Conservation (phyloP, 139 green algal species). For the Chlorella sp. region DNA sequence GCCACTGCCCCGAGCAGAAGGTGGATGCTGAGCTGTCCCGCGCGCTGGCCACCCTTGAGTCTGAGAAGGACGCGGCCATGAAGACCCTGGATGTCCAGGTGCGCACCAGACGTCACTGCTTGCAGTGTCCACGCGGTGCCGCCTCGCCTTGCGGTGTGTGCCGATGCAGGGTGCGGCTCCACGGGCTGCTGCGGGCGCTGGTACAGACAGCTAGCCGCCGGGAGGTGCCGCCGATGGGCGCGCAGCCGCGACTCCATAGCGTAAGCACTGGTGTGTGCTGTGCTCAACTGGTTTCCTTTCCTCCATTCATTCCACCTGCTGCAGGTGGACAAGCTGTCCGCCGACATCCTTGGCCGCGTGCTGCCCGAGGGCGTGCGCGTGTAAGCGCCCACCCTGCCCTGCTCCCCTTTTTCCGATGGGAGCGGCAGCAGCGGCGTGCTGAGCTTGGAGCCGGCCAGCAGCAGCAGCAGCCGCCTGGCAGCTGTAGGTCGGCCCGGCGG, state of each 20-base stretch:
- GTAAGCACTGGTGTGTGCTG: too few relatives aligned
- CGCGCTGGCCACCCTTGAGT: constrained; percentile 68
- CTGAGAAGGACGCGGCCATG: constrained; percentile 77
- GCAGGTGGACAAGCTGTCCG: constrained; percentile 83
- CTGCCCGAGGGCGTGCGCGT: constrained; percentile 82
- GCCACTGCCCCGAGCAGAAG: constrained; percentile 36
- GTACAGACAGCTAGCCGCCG: too few relatives aligned
- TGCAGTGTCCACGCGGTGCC: neutral
- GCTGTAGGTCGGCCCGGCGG: too few relatives aligned
- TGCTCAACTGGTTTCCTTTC: too few relatives aligned
- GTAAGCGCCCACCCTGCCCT: constrained; percentile 47
- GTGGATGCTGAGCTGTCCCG: constrained; percentile 68
- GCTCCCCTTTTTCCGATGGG: neutral
- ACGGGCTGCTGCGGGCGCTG: too few relatives aligned
- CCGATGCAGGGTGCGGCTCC: too few relatives aligned
- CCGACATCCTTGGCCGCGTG: constrained; percentile 80
- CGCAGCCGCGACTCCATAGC: too few relatives aligned
- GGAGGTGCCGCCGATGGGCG: too few relatives aligned
- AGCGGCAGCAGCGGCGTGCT: neutral
- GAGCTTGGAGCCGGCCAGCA: neutral
- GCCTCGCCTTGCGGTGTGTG: neutral
- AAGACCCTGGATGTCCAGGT: constrained; percentile 77
- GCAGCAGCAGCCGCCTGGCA: neutral
- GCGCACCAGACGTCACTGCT: too few relatives aligned
- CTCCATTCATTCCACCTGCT: neutral